Evolutionary conservation across 371 early-diverging fungal genomes (phyloP).

Genomic region (Dipsacomyces acuminosporus): DNA sequence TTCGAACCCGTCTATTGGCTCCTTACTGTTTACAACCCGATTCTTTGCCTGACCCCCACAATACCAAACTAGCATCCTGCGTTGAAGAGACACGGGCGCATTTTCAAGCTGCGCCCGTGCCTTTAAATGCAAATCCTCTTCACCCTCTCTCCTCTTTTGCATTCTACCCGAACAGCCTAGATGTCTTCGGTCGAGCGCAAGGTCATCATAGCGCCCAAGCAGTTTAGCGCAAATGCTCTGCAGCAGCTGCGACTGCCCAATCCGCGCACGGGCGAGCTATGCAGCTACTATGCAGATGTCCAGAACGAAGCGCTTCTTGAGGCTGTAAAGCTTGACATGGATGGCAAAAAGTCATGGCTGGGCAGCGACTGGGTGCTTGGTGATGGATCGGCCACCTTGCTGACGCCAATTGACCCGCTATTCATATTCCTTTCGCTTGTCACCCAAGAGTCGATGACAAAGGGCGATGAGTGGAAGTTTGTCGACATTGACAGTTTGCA

Average conservation of each 20-base stretch:
- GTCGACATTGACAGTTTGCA: slow-evolving; percentile 25
- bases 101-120: too few relatives aligned
- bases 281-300: slow-evolving; percentile 30
- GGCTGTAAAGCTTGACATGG: slow-evolving; percentile 20
- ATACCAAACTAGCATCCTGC: too few relatives aligned
- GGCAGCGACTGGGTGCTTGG: slow-evolving; percentile 20
- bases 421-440: slow-evolving; percentile 19
- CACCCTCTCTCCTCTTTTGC: too few relatives aligned
- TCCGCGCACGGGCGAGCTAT: slow-evolving; percentile 14
- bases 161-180: too few relatives aligned
- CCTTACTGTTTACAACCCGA: too few relatives aligned
- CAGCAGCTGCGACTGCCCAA: slow-evolving; percentile 30
- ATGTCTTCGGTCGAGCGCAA: slow-evolving; percentile 19
- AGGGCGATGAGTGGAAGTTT: slow-evolving; percentile 19
- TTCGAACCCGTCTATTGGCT: too few relatives aligned
- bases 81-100: too few relatives aligned
- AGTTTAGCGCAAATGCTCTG: slow-evolving; percentile 9
- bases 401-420: slow-evolving; percentile 32
- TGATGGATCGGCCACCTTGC: slow-evolving; percentile 18
- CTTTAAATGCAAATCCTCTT: too few relatives aligned
- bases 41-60: too few relatives aligned
- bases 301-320: slow-evolving; percentile 17
- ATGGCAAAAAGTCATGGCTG: slow-evolving; percentile 27
- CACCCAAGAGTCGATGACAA: slow-evolving; percentile 6
- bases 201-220: slow-evolving; percentile 19